A percentile compares a stretch with the other conserved stretches of the same genome.
Evolutionary conservation across 1,284 basidiomycete genomes (phyloP).

Genomic region (Apiotrichum mycotoxinovorans): DNA sequence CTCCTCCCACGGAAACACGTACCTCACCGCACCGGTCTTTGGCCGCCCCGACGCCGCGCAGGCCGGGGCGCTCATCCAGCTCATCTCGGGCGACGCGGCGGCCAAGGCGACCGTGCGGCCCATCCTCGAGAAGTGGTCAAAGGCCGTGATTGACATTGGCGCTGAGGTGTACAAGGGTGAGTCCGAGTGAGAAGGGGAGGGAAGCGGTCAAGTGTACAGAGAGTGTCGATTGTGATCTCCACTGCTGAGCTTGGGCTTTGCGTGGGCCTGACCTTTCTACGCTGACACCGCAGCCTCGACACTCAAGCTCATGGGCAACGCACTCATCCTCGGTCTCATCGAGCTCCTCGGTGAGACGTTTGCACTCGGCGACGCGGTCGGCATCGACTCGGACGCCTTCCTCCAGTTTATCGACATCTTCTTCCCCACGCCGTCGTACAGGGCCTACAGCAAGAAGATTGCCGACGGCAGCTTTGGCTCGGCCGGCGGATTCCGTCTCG

Average conservation of each 20-base stretch:
- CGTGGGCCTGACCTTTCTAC: too few species aligned
- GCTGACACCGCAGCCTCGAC: constrained; percentile 28
- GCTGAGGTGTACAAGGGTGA: constrained; percentile 37
- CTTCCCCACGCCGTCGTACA: constrained; percentile 37
- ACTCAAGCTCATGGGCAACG: constrained; percentile 44
- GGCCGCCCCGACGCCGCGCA: constrained; percentile 34
- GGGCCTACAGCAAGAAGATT: constrained; percentile 41
- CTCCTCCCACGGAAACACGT: constrained; percentile 22
- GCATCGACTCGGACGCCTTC: constrained; percentile 27
- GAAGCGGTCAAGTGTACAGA: not conserved
- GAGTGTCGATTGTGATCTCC: not conserved
- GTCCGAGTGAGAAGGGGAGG: not conserved
- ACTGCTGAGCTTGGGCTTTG: too few species aligned
- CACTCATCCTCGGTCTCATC: constrained; percentile 37
- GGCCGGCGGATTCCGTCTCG: constrained; percentile 32
- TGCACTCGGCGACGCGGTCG: constrained; percentile 35
- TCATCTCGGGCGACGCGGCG: constrained; percentile 25
- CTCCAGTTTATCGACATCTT: constrained; percentile 28
- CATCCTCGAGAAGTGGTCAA: constrained; percentile 21
- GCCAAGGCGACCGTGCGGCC: constrained; percentile 23
- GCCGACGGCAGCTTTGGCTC: constrained; percentile 32
- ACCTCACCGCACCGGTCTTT: constrained; percentile 36
- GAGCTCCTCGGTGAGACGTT: constrained; percentile 41
- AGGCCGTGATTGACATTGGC: constrained; percentile 33
- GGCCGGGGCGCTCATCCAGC: constrained; percentile 29